Base-by-base conservation (phyloP, 192 early-diverging fungal genomes). In the Cladochytrium replicatum region DNA sequence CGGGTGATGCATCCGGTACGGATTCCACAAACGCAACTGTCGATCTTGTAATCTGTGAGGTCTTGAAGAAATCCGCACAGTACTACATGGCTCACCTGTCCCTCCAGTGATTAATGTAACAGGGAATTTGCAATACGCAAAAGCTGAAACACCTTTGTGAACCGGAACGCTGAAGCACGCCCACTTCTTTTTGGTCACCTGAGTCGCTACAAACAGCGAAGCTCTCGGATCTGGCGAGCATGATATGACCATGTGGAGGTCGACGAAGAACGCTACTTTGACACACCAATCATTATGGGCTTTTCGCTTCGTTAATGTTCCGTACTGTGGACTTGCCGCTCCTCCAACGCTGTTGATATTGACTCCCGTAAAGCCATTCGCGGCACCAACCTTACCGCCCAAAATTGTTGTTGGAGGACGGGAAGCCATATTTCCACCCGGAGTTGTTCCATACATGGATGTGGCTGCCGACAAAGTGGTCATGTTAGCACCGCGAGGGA, bases 1-100 rank as follows among this genome's bases (percentile, higher is more conserved):
- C 27, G 72, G 71, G 28, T 68, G 55, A 2, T 61, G 28, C 4
- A 78, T 46, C 5, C 69, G 53, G 44, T 70, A 60, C 2, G 72
- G 75, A 46, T 78, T 74, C 71, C 71, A 74, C 5, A 78, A 48
- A 0, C 75, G 63, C 41, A 78, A 30, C 47, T 67, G 59, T 8
- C 64, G 61, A 41, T 75, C 72, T 46, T 23, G 9, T 17, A 19
- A 19, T 11, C 25, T 25, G 21, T 11, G 0, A 4, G n/a, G 32
- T 15, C 3, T 15, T 4, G 34, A 46, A 2, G 32, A 5, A 17
- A 46, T 3, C 6, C 9, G 46, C n/a, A n/a, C n/a, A 53, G 48
- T 22, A 24, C 19, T 32, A 8, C 6, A 55, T 15, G 17, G 7
- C 49, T 42, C 43, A 57, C 60, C 66, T 27, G 67, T 60, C 17